These are phyloP conservation scores for Blastobotrys capitulatus DNA, from an alignment of 1,139 yeast genomes.

Conservation along the genomic window DNA sequence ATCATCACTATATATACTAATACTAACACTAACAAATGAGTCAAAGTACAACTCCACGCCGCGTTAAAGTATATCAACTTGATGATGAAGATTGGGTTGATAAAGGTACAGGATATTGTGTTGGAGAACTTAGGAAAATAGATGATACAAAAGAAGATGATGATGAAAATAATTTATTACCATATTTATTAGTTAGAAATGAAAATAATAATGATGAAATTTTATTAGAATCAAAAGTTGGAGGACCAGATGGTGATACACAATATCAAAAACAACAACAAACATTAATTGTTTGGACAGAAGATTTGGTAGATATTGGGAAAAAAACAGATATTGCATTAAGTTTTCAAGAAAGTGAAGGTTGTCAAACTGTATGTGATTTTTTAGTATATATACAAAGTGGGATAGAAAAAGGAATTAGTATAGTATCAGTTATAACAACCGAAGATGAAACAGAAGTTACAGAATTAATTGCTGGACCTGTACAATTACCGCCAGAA, in stretches of 20 bases:
- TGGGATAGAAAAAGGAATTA: constrained; percentile 58
- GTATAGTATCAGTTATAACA: constrained; percentile 67
- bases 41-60: constrained; percentile 48
- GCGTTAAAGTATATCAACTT: constrained; percentile 85
- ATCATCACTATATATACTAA: too few relatives aligned
- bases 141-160: neutral
- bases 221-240: constrained; percentile 58
- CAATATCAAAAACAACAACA: constrained; percentile 94
- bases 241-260: constrained; percentile 47
- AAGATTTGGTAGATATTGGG: constrained; percentile 28
- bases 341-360: constrained; percentile 88
- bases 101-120: constrained; percentile 88
- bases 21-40: too few relatives aligned
- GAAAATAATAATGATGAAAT: constrained; percentile 58
- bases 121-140: constrained; percentile 48
- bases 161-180: neutral
- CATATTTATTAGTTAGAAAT: constrained; percentile 50
- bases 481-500: constrained; percentile 59
- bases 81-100: constrained; percentile 86
- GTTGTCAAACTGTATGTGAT: constrained; percentile 80
- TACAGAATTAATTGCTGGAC: constrained; percentile 80
- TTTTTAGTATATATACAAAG: constrained; percentile 68
- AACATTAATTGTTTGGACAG: constrained; percentile 93
- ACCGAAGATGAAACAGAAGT: constrained; percentile 43
- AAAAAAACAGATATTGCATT: constrained; percentile 75